These are phyloP conservation scores for Musa itinerans DNA, from an alignment of 176 grass and related monocot genomes.

Conservation along the genomic window DNA sequence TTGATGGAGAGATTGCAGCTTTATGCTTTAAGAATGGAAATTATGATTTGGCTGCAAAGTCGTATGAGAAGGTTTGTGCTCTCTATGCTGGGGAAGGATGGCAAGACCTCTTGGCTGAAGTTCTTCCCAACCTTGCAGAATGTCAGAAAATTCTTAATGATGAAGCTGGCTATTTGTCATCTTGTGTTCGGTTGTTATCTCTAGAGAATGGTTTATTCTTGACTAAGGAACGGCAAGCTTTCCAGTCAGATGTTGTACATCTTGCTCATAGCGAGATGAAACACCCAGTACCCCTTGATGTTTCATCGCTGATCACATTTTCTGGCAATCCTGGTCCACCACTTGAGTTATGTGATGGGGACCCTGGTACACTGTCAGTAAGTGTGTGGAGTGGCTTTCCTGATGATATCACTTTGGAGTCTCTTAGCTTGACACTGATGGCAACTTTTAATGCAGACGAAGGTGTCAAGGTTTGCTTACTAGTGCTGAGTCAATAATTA, in stretches of 20 bases:
- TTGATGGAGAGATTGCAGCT: conserved; percentile 97
- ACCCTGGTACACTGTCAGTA: conserved; percentile 77
- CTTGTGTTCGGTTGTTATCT: conserved; percentile 88
- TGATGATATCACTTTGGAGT: conserved; percentile 80
- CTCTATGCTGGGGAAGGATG: conserved; percentile 93
- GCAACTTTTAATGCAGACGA: conserved; percentile 69
- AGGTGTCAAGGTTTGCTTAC: conserved; percentile 74
- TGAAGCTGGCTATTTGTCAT: conserved; percentile 76
- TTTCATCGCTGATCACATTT: conserved; percentile 89
- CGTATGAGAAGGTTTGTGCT: conserved; percentile 94
- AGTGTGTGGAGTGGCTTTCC: conserved; percentile 90
- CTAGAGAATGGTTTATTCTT: conserved; percentile 66
- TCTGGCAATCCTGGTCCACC: conserved; percentile 65
- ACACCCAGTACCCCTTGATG: conserved; percentile 86
- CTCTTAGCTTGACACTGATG: conserved; percentile 70
- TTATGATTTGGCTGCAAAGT: conserved; percentile 84
- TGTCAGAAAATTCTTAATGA: conserved; percentile 96
- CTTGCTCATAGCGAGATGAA: conserved; percentile 96
- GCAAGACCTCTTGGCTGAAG: conserved; percentile 82
- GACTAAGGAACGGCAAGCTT: conserved; percentile 75
- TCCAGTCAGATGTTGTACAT: conserved; percentile 87
- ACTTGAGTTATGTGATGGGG: conserved; percentile 90
- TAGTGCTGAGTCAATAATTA: neutral
- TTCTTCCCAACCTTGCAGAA: conserved; percentile 92
- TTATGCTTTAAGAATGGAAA: conserved; percentile 82